Evolutionary conservation across 768 basidiomycete genomes (phyloP), one percentile per base, ranked within the genome.

Genomic region (Serendipita sp.): DNA sequence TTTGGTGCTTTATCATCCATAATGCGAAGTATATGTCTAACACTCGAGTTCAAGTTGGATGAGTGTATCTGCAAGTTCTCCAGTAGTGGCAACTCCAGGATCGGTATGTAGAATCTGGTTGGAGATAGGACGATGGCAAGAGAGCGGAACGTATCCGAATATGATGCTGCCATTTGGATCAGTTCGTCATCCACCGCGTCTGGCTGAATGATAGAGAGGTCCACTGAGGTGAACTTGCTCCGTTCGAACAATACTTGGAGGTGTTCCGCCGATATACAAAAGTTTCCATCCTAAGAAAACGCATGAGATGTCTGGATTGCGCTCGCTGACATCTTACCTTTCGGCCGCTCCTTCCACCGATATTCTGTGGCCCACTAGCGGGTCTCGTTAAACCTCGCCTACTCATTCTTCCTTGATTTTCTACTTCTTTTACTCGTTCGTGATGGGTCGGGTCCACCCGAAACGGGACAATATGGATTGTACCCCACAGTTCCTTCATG

Each of bases 11-110:
- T 60, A 10, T 60, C 56, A 32, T 60, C 34, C 28, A 38, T 3
- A 10, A 60, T 60, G 10, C 35, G 18, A 32, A 60, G 56, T 8
- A 60, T 60, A 32, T 60, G 56, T 34, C 28, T 32, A 8, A 60
- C 56, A n/a, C 56, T 60, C 8, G 56, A 60, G 30, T 60, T 60
- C 28, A 60, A 35, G 34, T 32, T n/a, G 28, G 4, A 4, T 8
- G 56, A 60, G 36, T 60, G 56, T 60, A 60, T 60, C n/a, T 60
- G 56, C n/a, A 60, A 30, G 8, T 60, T 60, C 34, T 60, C 56
- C 28, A 60, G 56, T n/a, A 4, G 30, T 28, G 56, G 56, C 8
- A 60, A 30, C 10, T 60, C 56, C 28, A 60, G 10, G 34, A 60
- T 38, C 8, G 56, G 56, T 10, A 60, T 34, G 30, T 60, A 32